phyloP scores from a whole-genome alignment of 768 basidiomycete species.

The Asterophora lycoperdoides region DNA sequence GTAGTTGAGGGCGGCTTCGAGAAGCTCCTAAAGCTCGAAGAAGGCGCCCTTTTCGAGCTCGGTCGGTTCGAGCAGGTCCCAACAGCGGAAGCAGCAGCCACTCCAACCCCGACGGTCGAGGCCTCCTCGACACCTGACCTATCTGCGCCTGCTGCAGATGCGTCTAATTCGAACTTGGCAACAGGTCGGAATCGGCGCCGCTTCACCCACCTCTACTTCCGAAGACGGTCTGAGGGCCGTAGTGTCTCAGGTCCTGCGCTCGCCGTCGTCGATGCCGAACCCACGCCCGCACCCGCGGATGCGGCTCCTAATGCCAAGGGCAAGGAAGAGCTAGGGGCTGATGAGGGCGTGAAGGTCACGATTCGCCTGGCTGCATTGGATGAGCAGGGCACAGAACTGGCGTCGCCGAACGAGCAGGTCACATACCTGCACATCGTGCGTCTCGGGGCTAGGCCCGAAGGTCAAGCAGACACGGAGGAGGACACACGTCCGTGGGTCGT shows the following conservation, averaged over 20 bases:
- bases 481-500: constrained; percentile 84
- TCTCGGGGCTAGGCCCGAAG: constrained; percentile 46
- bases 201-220: constrained; percentile 67
- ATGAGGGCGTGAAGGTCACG: constrained; percentile 70
- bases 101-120: constrained; percentile 16
- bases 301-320: constrained; percentile 23
- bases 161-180: constrained; percentile 6
- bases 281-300: constrained; percentile 24
- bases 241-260: constrained; percentile 73
- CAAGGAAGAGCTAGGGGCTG: constrained; percentile 31
- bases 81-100: constrained; percentile 16
- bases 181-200: constrained; percentile 39
- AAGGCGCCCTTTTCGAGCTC: constrained; percentile 77
- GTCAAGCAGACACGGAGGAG: constrained; percentile 33
- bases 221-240: constrained; percentile 47
- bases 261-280: constrained; percentile 71
- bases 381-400: constrained; percentile 62
- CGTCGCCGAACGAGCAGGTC: constrained; percentile 76
- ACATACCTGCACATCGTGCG: constrained; percentile 86
- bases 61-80: constrained; percentile 58
- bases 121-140: constrained; percentile 7
- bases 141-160: constrained; percentile 6
- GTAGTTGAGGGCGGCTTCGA: constrained; percentile 83
- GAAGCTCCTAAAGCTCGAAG: constrained; percentile 64
- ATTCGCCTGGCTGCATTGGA: constrained; percentile 83